Evolutionary conservation across 139 green algal species (phyloP).

Genomic region (Coccomyxa sp.): DNA sequence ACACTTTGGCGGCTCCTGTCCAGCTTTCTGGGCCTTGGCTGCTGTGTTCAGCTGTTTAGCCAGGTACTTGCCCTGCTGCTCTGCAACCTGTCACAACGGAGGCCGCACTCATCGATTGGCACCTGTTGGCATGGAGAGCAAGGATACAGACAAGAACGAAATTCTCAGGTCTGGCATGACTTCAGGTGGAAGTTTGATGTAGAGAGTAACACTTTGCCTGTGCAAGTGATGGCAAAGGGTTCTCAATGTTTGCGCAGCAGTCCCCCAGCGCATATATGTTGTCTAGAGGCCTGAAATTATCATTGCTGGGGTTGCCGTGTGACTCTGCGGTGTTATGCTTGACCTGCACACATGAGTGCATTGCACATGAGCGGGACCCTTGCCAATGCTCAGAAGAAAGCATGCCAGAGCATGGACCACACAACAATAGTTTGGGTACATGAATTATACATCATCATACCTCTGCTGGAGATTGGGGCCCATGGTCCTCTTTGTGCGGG

Average conservation of each 20-base stretch:
- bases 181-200: not conserved
- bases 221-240: slow-evolving; percentile 79
- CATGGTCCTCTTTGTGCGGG: not conserved
- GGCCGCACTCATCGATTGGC: not conserved
- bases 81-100: slow-evolving; percentile 62
- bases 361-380: no score
- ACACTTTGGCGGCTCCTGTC: not conserved
- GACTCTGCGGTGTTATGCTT: no score
- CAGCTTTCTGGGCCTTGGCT: not conserved
- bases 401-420: no score
- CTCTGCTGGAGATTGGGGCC: not conserved
- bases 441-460: not conserved
- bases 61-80: slow-evolving; percentile 90
- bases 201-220: slow-evolving; percentile 49
- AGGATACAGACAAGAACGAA: no score
- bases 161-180: no score
- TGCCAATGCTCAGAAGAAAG: no score
- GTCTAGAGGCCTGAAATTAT: slow-evolving; percentile 9
- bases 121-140: not conserved
- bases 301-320: not conserved
- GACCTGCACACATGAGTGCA: no score
- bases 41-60: slow-evolving; percentile 63
- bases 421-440: no score
- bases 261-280: slow-evolving; percentile 80
- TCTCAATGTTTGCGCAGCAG: slow-evolving; percentile 72